phyloP scores from a whole-genome alignment of 805 yeast species.

The Saturnispora diversa region DNA sequence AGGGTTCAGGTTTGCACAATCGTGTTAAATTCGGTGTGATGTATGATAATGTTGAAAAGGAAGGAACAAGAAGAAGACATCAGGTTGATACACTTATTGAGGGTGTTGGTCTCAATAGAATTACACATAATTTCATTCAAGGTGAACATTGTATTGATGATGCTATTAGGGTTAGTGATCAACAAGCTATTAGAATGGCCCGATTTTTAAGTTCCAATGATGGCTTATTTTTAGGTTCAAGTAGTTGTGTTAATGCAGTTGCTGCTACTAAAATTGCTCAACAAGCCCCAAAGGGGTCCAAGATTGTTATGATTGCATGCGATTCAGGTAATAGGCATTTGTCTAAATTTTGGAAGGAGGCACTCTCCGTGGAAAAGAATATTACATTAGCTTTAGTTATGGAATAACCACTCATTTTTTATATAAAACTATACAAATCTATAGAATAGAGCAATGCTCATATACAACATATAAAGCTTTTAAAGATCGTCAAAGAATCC shows the following conservation, averaged over 20 bases:
- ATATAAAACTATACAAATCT: neutral
- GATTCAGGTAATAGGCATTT: slow-evolving; percentile 88
- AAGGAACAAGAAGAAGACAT: slow-evolving; percentile 89
- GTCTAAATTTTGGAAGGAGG: slow-evolving; percentile 85
- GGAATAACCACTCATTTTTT: slow-evolving; percentile 15
- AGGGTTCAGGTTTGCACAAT: slow-evolving; percentile 87
- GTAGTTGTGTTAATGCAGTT: slow-evolving; percentile 90
- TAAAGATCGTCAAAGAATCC: slow-evolving; percentile 58
- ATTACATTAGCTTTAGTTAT: slow-evolving; percentile 33
- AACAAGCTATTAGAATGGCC: slow-evolving; percentile 84
- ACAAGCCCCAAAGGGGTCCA: slow-evolving; percentile 47
- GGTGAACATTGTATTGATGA: slow-evolving; percentile 71
- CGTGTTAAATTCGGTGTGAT: slow-evolving; percentile 84
- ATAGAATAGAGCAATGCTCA: neutral
- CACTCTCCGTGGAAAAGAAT: slow-evolving; percentile 33
- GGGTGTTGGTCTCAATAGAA: slow-evolving; percentile 85
- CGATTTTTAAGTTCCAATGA: slow-evolving; percentile 70
- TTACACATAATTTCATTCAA: slow-evolving; percentile 69
- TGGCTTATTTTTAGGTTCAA: slow-evolving; percentile 86
- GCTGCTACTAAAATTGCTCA: slow-evolving; percentile 66
- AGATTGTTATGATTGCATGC: slow-evolving; percentile 78
- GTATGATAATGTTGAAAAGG: slow-evolving; percentile 83
- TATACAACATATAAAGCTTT: neutral
- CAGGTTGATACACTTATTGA: slow-evolving; percentile 94
- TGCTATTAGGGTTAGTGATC: slow-evolving; percentile 71